Percentiles rank a stretch among this genome's conserved stretches.
Conservation (phyloP, 768 basidiomycete species). For the Auricularia sp. region DNA sequence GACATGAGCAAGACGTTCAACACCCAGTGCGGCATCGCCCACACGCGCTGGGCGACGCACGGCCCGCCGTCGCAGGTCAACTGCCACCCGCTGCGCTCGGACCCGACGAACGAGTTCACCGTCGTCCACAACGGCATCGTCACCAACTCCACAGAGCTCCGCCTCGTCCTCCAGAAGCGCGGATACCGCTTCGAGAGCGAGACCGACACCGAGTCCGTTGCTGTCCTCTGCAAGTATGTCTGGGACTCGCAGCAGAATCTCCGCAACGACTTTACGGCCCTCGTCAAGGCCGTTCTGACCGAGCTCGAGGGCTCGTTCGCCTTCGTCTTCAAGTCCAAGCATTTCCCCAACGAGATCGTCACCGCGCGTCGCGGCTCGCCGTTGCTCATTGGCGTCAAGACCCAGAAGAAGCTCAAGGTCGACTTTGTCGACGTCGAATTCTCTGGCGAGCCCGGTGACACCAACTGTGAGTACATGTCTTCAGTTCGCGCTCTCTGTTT, state of each 20-base stretch:
- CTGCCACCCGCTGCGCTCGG: slow-evolving; percentile 91
- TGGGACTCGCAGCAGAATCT: slow-evolving; percentile 88
- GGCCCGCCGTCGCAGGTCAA: slow-evolving; percentile 80
- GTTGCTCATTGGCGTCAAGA: slow-evolving; percentile 95
- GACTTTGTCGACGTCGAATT: slow-evolving; percentile 99
- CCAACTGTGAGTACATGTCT: slow-evolving; percentile 22
- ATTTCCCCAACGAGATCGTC: slow-evolving; percentile 94
- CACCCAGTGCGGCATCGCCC: slow-evolving; percentile 92
- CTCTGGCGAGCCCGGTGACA: slow-evolving; percentile 57
- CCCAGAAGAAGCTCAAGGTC: slow-evolving; percentile 98
- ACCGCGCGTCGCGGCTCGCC: slow-evolving; percentile 96
- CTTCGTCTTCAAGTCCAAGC: slow-evolving; percentile 94
- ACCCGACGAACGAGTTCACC: slow-evolving; percentile 71
- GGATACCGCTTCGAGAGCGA: slow-evolving; percentile 92
- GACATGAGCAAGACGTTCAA: slow-evolving; percentile 70
- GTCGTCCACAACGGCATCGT: slow-evolving; percentile 99
- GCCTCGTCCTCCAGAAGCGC: slow-evolving; percentile 87
- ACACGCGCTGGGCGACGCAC: slow-evolving; percentile 99
- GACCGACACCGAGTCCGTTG: slow-evolving; percentile 96
- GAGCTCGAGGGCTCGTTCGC: slow-evolving; percentile 99
- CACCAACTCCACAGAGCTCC: slow-evolving; percentile 83
- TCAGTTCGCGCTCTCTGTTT: not conserved
- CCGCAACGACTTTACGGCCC: slow-evolving; percentile 75
- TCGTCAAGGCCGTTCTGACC: slow-evolving; percentile 92
- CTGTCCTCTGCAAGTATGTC: slow-evolving; percentile 91